These are phyloP conservation scores for Anisodus tanguticus DNA, from an alignment of 257 asterid species.

Conservation along the genomic window DNA sequence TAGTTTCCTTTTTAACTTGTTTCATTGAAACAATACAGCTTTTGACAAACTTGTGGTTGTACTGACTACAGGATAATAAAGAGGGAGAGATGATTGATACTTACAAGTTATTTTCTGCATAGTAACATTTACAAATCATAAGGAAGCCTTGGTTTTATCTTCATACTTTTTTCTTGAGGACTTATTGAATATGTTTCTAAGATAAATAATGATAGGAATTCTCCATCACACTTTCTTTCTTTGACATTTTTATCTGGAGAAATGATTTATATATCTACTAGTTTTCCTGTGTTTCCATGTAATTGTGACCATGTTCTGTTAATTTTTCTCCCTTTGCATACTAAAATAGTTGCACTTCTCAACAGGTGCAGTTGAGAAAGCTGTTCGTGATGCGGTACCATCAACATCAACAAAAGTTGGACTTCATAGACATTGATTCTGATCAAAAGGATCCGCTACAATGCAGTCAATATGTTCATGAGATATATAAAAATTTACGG, in stretches of 20 bases:
- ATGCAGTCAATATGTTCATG: constrained; percentile 80
- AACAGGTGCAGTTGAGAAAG: background rate
- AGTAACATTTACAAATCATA: background rate
- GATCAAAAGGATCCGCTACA: constrained; percentile 62
- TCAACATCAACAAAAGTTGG: constrained; percentile 19
- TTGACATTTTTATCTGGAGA: background rate
- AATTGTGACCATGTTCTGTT: constrained; percentile 14
- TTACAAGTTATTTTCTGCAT: background rate
- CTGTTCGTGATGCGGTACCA: constrained; percentile 10
- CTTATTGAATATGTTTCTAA: background rate
- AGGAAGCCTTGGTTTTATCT: background rate
- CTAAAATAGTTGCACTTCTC: background rate
- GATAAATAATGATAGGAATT: background rate
- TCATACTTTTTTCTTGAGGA: too few relatives aligned
- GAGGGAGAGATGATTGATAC: background rate
- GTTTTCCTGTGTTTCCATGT: constrained; percentile 1
- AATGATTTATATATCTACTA: background rate
- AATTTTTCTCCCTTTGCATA: constrained; percentile 36
- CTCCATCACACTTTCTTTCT: background rate
- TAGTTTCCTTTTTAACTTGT: background rate
- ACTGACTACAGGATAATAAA: background rate
- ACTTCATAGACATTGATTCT: constrained; percentile 66
- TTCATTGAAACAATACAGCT: background rate
- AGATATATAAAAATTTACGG: constrained; percentile 60
- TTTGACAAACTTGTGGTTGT: constrained; percentile 2